A percentile compares a stretch with the other conserved stretches of the same genome.
These are phyloP conservation scores for Globisporangium emineosum DNA, from an alignment of 352 stramenopile species.

Conservation along the genomic window DNA sequence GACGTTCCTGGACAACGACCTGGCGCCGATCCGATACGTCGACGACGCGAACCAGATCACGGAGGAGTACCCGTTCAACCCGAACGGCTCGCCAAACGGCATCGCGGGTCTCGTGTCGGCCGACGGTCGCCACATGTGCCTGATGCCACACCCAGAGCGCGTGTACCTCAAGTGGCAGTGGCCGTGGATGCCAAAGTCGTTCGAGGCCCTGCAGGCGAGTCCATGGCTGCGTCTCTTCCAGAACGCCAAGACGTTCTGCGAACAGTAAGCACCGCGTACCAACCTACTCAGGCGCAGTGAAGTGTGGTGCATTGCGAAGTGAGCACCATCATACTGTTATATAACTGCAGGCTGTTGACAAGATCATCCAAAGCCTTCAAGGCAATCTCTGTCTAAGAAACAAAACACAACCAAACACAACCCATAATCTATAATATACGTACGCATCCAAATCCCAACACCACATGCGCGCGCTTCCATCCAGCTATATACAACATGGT, in stretches of 20 bases:
- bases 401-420: not conserved
- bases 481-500: not conserved
- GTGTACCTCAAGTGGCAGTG: conserved; percentile 98
- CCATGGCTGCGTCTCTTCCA: conserved; percentile 98
- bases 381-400: not conserved
- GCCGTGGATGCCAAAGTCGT: conserved; percentile 91
- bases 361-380: not conserved
- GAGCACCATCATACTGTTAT: not conserved
- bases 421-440: not conserved
- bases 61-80: conserved; percentile 98
- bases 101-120: conserved; percentile 97
- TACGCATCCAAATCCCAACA: not conserved
- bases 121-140: conserved; percentile 97
- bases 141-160: conserved; percentile 99
- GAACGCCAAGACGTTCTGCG: conserved; percentile 97
- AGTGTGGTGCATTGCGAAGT: not conserved
- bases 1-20: conserved; percentile 84
- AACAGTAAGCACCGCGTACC: conserved; percentile 40
- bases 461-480: too few relatives aligned
- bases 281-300: not conserved
- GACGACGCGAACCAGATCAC: conserved; percentile 94
- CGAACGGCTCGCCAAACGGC: conserved; percentile 96
- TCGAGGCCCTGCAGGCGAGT: conserved; percentile 76
- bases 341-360: not conserved
- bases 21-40: conserved; percentile 97